These are phyloP conservation scores for Tephrocybe sp. DNA, from an alignment of 768 basidiomycete genomes.

Conservation along the genomic window DNA sequence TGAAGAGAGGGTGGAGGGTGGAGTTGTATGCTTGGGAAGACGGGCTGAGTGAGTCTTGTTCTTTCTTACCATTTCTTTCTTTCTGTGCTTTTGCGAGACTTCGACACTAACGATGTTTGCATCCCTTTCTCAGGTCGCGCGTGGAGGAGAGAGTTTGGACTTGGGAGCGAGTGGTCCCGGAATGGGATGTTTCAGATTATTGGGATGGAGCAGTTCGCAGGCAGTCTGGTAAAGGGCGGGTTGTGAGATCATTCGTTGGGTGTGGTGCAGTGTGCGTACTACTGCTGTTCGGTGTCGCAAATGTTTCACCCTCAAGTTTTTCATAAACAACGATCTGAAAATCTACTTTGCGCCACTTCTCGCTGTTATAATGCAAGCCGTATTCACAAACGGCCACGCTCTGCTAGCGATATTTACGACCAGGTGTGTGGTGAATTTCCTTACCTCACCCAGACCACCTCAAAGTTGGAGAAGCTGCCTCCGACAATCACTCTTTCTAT, in stretches of 20 bases:
- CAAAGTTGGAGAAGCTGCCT: too few species aligned
- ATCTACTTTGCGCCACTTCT: too few species aligned
- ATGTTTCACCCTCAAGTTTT: slow-evolving; percentile 3
- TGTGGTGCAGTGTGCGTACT: not conserved
- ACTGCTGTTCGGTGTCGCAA: not conserved
- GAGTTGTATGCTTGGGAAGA: slow-evolving; percentile 93
- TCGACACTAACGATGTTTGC: too few species aligned
- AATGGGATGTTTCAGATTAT: slow-evolving; percentile 52
- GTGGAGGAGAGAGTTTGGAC: slow-evolving; percentile 75
- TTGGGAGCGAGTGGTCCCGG: slow-evolving; percentile 49
- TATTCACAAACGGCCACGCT: too few species aligned
- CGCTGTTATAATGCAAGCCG: too few species aligned
- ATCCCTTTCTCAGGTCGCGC: slow-evolving; percentile 48
- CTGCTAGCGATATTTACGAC: too few species aligned
- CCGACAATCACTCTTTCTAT: too few species aligned
- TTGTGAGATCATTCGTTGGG: not conserved
- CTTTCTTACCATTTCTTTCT: not conserved
- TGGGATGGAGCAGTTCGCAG: slow-evolving; percentile 66
- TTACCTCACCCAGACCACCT: too few species aligned
- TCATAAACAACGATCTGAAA: too few species aligned
- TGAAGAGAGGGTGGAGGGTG: slow-evolving; percentile 91
- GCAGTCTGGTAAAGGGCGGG: slow-evolving; percentile 46
- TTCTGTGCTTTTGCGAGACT: not conserved
- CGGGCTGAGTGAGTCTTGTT: slow-evolving; percentile 54
- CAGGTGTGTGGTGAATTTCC: too few species aligned